Conservation (phyloP, 148 eudicot genomes). For the Camellia japonica region DNA sequence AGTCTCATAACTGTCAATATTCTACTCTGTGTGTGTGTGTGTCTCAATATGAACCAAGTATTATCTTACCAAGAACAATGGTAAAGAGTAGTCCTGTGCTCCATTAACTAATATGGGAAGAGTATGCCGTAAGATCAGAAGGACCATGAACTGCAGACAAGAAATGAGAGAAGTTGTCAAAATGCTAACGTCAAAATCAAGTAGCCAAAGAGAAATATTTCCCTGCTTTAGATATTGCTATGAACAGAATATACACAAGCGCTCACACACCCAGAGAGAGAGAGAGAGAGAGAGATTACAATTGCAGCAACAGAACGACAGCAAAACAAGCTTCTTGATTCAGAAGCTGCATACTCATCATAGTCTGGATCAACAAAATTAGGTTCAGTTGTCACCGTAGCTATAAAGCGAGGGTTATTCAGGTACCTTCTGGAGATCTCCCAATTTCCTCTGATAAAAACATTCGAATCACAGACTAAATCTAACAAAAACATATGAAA, state of each 20-base stretch:
- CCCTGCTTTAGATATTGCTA: not conserved
- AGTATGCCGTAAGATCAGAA: conserved; percentile 69
- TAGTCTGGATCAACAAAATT: conserved; percentile 36
- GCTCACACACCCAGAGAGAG: not conserved
- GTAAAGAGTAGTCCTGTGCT: conserved; percentile 47
- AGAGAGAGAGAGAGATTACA: conserved; percentile 44
- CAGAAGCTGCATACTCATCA: conserved; percentile 50
- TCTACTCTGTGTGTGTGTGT: not conserved
- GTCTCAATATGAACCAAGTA: not conserved
- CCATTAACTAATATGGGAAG: conserved; percentile 64
- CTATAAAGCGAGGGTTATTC: conserved; percentile 43
- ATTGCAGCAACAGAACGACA: conserved; percentile 58
- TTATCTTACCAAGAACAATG: conserved; percentile 59
- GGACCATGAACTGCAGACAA: conserved; percentile 67
- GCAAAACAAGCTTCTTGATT: conserved; percentile 60
- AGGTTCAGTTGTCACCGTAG: conserved; percentile 55
- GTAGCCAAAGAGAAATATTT: not conserved
- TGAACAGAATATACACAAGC: not conserved
- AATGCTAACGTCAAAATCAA: not conserved
- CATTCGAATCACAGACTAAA: not conserved
- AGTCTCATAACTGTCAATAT: not conserved
- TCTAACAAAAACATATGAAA: not conserved
- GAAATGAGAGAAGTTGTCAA: not conserved
- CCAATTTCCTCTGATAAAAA: conserved; percentile 69
- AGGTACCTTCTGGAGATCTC: conserved; percentile 58